These are phyloP conservation scores for Cladorrhinum samala DNA, from an alignment of 495 filamentous ascomycete genomes.

Conservation along the genomic window DNA sequence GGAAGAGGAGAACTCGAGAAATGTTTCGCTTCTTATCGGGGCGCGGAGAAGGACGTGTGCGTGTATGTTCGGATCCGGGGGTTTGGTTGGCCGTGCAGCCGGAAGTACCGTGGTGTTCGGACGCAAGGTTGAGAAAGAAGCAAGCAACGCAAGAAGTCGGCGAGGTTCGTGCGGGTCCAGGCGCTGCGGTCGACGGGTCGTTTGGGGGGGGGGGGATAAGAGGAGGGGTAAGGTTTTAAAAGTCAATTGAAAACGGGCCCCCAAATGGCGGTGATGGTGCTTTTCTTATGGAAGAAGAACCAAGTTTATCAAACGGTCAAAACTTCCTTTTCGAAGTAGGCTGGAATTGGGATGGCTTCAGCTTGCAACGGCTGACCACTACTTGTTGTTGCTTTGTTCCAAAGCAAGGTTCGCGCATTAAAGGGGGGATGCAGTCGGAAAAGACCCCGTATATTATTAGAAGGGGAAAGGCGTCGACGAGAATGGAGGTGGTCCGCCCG, in stretches of 20 bases:
- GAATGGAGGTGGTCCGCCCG: conserved; percentile 5
- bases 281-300: too few relatives aligned
- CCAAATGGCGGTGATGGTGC: neutral
- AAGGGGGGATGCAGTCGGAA: neutral
- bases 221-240: neutral
- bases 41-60: too few relatives aligned
- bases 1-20: neutral
- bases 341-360: neutral
- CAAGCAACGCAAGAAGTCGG: too few relatives aligned
- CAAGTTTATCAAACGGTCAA: neutral
- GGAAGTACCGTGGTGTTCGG: neutral
- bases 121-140: too few relatives aligned
- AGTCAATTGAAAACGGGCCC: neutral
- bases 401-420: neutral
- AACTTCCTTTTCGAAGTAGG: neutral
- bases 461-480: conserved; percentile 7
- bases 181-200: too few relatives aligned
- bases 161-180: neutral
- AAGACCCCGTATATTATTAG: conserved; percentile 1
- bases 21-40: neutral
- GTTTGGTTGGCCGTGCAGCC: neutral
- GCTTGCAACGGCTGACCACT: neutral
- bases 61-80: neutral
- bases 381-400: neutral
- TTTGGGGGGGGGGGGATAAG: neutral